A percentile compares a stretch with the other conserved stretches of the same genome.
These are phyloP conservation scores for Boletellus emodensis DNA, from an alignment of 768 basidiomycete species.

Conservation along the genomic window DNA sequence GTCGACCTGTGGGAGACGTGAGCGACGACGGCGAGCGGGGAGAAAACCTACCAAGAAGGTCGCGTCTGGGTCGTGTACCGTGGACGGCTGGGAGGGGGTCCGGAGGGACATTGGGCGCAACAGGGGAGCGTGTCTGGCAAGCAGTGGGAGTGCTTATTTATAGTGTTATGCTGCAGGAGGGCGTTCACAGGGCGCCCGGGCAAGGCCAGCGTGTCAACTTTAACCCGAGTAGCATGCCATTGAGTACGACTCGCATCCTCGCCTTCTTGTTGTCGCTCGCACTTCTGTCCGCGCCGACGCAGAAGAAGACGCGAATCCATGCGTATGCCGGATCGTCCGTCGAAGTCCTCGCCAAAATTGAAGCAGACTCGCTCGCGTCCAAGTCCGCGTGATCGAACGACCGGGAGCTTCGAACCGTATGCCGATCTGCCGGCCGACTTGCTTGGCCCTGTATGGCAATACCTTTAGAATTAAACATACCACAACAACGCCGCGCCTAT, in stretches of 20 bases:
- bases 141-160: slow-evolving; percentile 7
- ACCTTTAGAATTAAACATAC: slow-evolving; percentile 24
- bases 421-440: not conserved
- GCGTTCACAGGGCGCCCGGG: slow-evolving; percentile 8
- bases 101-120: slow-evolving; percentile 10
- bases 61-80: slow-evolving; percentile 10
- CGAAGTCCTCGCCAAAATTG: slow-evolving; percentile 5
- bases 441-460: slow-evolving; percentile 21
- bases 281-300: not conserved
- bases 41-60: slow-evolving; percentile 11
- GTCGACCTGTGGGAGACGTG: slow-evolving; percentile 32
- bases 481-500: slow-evolving; percentile 28
- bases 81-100: slow-evolving; percentile 14
- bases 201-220: slow-evolving; percentile 1
- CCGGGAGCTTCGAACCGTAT: not conserved
- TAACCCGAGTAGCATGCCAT: slow-evolving; percentile 1
- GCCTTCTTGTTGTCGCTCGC: not conserved
- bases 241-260: too few relatives aligned
- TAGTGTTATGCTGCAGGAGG: not conserved
- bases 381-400: not conserved
- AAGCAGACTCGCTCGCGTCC: not conserved
- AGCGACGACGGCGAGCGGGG: not conserved
- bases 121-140: not conserved
- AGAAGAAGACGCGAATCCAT: slow-evolving; percentile 11
- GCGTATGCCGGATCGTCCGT: slow-evolving; percentile 4